Percentiles rank a stretch among this genome's conserved stretches.
phyloP scores from a whole-genome alignment of 2,329 filamentous ascomycete genomes.

The Colletotrichum endophyticum region DNA sequence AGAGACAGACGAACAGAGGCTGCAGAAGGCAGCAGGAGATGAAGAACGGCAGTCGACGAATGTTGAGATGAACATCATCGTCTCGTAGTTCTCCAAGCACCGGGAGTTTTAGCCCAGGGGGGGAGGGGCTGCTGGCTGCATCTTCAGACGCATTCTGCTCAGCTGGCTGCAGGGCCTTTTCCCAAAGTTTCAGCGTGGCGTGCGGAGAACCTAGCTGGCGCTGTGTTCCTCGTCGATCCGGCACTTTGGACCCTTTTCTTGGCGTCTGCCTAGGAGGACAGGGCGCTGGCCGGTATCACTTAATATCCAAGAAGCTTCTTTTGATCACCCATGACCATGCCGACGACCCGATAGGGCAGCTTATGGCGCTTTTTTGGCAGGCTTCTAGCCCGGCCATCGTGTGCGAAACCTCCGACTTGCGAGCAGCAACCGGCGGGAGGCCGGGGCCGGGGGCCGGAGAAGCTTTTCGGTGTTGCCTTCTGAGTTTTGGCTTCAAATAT shows the following conservation, averaged over 20 bases:
- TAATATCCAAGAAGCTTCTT: neutral
- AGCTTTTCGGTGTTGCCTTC: neutral
- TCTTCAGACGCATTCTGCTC: neutral
- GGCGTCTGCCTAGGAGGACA: neutral
- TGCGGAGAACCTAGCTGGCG: slow-evolving; percentile 6
- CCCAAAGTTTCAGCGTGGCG: neutral
- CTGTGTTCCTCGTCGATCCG: neutral
- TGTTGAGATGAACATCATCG: neutral
- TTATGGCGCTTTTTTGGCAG: neutral
- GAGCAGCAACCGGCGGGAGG: neutral
- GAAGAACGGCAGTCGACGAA: neutral
- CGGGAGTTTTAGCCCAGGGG: neutral
- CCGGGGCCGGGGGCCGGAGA: neutral
- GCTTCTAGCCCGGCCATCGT: neutral
- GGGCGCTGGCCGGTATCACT: neutral
- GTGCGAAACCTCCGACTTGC: neutral
- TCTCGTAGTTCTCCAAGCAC: neutral
- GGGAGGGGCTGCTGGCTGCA: neutral
- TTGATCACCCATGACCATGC: neutral
- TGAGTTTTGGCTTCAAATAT: neutral
- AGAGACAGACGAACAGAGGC: neutral
- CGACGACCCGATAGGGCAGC: neutral
- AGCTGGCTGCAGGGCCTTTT: neutral
- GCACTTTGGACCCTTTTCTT: neutral
- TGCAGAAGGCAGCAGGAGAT: neutral